Evolutionary conservation across 768 basidiomycete species (phyloP).

Genomic region (Gautieria morchelliformis): DNA sequence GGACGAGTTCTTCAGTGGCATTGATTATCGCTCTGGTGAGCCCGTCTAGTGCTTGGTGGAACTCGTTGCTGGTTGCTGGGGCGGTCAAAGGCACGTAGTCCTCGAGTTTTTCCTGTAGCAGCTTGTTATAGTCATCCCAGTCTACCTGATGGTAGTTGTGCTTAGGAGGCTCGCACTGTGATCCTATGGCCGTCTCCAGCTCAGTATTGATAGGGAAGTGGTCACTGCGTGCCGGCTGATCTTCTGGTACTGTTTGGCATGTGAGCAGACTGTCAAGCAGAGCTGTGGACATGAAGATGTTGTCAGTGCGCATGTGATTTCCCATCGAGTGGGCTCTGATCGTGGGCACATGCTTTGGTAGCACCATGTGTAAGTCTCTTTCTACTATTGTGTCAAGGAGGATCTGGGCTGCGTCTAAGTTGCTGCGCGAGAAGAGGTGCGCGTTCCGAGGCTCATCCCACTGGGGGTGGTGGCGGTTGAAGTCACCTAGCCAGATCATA

Average conservation of each 20-base stretch:
- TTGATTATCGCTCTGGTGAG: no score
- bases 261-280: conserved; percentile 14
- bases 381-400: conserved; percentile 24
- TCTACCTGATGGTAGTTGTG: no score
- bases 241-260: conserved; percentile 18
- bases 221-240: conserved; percentile 23
- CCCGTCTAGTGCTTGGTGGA: no score
- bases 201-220: conserved; percentile 27
- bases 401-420: conserved; percentile 15
- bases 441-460: conserved; percentile 14
- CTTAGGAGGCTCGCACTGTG: no score
- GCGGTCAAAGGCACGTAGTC: no score
- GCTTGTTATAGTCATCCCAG: no score
- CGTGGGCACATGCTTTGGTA: conserved; percentile 27
- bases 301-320: conserved; percentile 32
- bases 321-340: conserved; percentile 18
- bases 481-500: no score
- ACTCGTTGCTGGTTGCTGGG: no score
- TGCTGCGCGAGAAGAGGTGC: conserved; percentile 15
- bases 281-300: conserved; percentile 27
- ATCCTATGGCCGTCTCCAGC: no score
- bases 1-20: no score
- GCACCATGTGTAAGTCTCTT: conserved; percentile 23
- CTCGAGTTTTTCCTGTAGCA: no score
- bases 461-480: no score